Evolutionary conservation across 208 protist genomes (phyloP), one percentile per base, ranked within the genome.

Genomic region (Vickermania ingenoplastis): DNA sequence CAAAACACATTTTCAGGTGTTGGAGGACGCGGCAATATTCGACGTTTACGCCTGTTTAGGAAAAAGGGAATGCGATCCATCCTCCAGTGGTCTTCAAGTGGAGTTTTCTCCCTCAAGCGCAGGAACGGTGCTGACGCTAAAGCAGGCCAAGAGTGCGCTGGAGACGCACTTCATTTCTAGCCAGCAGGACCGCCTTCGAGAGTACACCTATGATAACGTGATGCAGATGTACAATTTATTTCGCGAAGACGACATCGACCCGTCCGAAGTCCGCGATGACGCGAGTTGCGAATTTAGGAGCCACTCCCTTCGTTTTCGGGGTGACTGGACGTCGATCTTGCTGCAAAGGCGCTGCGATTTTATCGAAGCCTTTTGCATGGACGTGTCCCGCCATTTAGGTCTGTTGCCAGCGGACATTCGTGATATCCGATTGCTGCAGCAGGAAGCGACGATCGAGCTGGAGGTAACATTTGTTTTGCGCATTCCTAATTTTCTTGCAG

Each of bases 121-220:
- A n/a, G 36, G 36, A 45, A 45, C 36, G 11, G 36, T n/a, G 17
- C 17, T 45, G 17, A 45, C 36, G 17, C 36, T 45, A n/a, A 45
- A 45, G 36, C 36, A 45, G 36, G 36, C 36, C 17, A 45, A 45
- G 11, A 17, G 36, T n/a, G 36, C 36, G 7, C 36, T 45, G 11
- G 36, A 45, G 17, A 45, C 36, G 36, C 36, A 45, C 36, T 45
- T 45, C 36, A 45, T 45, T 45, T 45, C 36, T 45, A 45, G 36
- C 17, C 36, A 45, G 36, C 36, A 45, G 36, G 36, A 45, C 17
- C 36, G 36, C 7, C 36, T 45, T n/a, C 7, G 36, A 45, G 36
- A 45, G 17, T 45, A 45, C 17, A 45, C 36, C 11, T 45, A 45
- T 17, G 36, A 45, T 45, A 45, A 45, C 36, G 36, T 45, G 11